Evolutionary conservation across 176 grass and related monocot species (phyloP).

Genomic region (Zoysia pacifica): DNA sequence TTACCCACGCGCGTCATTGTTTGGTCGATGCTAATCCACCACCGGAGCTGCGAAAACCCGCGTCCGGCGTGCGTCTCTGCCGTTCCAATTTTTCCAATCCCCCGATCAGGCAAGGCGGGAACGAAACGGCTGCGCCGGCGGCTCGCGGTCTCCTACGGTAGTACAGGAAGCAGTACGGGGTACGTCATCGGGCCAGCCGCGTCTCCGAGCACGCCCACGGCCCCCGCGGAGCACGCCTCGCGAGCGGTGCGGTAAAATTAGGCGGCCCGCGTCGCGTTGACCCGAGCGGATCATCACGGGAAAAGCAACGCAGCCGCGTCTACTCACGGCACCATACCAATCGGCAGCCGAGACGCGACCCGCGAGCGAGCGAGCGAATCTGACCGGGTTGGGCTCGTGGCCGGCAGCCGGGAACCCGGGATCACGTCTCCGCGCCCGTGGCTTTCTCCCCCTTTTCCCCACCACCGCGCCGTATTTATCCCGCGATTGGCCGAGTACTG

Average conservation of each 20-base stretch:
- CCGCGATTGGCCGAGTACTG: not conserved
- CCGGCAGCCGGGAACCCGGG: not conserved
- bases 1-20: not conserved
- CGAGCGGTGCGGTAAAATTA: constrained; percentile 1
- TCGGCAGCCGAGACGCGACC: too few species aligned
- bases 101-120: too few species aligned
- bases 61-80: too few species aligned
- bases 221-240: not conserved
- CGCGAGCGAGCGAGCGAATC: not conserved
- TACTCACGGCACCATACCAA: not conserved
- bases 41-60: not conserved
- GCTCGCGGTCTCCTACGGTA: too few species aligned
- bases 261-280: not conserved
- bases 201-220: too few species aligned
- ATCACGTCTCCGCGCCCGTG: constrained; percentile 17
- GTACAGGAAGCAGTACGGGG: not conserved
- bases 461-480: constrained; percentile 37
- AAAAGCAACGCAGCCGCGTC: not conserved
- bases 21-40: not conserved
- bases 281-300: constrained; percentile 32
- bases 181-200: not conserved
- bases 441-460: not conserved
- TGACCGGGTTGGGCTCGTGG: not conserved
- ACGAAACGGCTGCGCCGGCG: too few species aligned
- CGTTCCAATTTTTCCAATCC: not conserved